Evolutionary conservation across 2,329 filamentous ascomycete genomes (phyloP).

Genomic region (Monosporascus cannonballus): DNA sequence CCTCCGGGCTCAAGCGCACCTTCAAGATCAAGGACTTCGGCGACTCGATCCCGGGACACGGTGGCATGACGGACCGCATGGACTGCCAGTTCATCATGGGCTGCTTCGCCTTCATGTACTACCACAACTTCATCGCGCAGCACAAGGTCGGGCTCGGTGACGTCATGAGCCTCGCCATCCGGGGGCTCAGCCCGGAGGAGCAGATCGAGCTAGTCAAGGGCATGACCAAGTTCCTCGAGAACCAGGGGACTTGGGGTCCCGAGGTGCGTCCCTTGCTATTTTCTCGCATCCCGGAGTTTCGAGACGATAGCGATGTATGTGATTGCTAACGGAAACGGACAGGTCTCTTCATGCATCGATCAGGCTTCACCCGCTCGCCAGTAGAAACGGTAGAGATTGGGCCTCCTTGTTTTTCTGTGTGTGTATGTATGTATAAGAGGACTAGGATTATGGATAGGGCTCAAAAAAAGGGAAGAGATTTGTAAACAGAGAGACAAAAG

Average conservation of each 20-base stretch:
- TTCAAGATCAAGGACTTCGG: constrained; percentile 99
- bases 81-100: constrained; percentile 99
- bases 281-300: neutral
- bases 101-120: constrained; percentile 97
- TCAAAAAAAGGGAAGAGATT: neutral
- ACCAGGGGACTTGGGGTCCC: constrained; percentile 48
- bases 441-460: neutral
- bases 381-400: constrained; percentile 11
- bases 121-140: constrained; percentile 90
- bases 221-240: constrained; percentile 58
- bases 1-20: constrained; percentile 92
- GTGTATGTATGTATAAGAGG: neutral
- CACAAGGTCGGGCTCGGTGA: constrained; percentile 80
- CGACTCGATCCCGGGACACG: constrained; percentile 94
- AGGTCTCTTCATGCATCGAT: constrained; percentile 30
- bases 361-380: constrained; percentile 19
- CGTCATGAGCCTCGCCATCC: constrained; percentile 88
- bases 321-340: neutral
- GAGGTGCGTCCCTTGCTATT: constrained; percentile 27
- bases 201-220: constrained; percentile 74
- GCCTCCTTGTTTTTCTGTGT: neutral
- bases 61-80: constrained; percentile 98
- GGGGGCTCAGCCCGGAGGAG: constrained; percentile 78
- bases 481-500: neutral
- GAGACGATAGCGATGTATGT: neutral